A percentile compares a stretch with the other conserved stretches of the same genome.
Conservation (phyloP, 106 monocot genomes). For the Dendrobium chrysotoxum region DNA sequence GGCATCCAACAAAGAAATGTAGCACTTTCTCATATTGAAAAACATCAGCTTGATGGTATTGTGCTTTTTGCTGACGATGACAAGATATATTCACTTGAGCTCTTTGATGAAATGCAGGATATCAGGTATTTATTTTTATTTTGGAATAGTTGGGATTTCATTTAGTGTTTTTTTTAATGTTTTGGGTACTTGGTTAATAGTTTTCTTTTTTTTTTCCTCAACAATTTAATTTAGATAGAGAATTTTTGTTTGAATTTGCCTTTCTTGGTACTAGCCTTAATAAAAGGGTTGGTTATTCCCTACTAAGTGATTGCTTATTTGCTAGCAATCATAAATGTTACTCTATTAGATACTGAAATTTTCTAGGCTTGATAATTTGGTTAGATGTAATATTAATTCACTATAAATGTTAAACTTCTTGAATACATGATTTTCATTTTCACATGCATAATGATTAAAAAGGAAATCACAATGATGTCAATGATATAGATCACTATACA, state of each 20-base stretch:
- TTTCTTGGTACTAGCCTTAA: not conserved
- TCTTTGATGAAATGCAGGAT: conserved; percentile 66
- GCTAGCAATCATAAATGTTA: not conserved
- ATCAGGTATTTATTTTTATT: conserved; percentile 46
- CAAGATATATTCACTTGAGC: conserved; percentile 41
- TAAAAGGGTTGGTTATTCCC: not conserved
- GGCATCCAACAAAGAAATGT: conserved; percentile 50
- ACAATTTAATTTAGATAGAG: not conserved
- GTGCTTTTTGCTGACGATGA: conserved; percentile 75
- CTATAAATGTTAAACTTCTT: not conserved
- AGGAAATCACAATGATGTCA: not conserved
- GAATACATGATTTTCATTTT: not conserved
- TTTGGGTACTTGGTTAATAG: not conserved
- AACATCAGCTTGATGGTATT: conserved; percentile 77
- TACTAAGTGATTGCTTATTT: not conserved
- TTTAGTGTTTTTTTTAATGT: not conserved
- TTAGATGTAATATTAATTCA: not conserved
- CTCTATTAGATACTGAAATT: not conserved
- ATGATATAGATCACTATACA: not conserved
- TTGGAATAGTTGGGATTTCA: not conserved
- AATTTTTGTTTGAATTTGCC: not conserved
- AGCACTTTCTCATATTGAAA: conserved; percentile 69
- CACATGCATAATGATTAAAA: not conserved
- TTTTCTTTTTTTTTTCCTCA: not conserved
- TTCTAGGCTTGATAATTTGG: not conserved